Evolutionary conservation across 148 eudicot genomes (phyloP).

Genomic region (Spergularia bocconei): DNA sequence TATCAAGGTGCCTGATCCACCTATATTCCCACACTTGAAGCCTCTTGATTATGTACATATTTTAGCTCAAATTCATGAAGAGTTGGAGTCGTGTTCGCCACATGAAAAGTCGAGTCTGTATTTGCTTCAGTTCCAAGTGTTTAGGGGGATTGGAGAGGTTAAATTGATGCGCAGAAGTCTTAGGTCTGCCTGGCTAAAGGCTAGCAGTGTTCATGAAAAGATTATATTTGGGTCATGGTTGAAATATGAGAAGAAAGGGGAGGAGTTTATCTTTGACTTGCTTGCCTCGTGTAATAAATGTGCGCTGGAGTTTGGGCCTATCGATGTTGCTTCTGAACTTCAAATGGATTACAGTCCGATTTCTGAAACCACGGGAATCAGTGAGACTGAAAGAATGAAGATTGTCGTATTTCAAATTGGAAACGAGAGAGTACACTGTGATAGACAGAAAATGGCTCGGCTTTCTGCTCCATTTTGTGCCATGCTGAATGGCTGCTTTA

Average conservation of each 20-base stretch:
- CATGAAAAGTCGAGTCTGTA: constrained; percentile 63
- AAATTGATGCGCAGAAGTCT: constrained; percentile 93
- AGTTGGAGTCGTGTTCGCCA: constrained; percentile 70
- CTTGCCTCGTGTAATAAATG: constrained; percentile 73
- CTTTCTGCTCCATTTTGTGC: constrained; percentile 86
- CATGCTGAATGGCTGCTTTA: constrained; percentile 88
- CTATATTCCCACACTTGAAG: constrained; percentile 71
- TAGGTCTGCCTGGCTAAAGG: constrained; percentile 73
- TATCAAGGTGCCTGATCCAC: constrained; percentile 86
- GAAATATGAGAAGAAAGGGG: constrained; percentile 88
- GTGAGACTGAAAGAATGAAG: constrained; percentile 29
- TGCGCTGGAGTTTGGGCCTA: constrained; percentile 57
- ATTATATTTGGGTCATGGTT: constrained; percentile 89
- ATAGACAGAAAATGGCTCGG: constrained; percentile 68
- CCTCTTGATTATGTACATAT: constrained; percentile 94
- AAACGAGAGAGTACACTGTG: constrained; percentile 67
- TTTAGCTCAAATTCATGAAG: constrained; percentile 90
- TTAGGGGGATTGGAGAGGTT: constrained; percentile 89
- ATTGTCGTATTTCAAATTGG: constrained; percentile 67
- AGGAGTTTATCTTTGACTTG: constrained; percentile 67
- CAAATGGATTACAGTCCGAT: constrained; percentile 26
- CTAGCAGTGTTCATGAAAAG: constrained; percentile 71
- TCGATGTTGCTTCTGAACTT: constrained; percentile 74
- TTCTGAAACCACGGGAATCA: constrained; percentile 13
- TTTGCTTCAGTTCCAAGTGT: constrained; percentile 84